These are phyloP conservation scores for Acanthamoeba triangularis DNA, from an alignment of 208 protist species.

Conservation along the genomic window DNA sequence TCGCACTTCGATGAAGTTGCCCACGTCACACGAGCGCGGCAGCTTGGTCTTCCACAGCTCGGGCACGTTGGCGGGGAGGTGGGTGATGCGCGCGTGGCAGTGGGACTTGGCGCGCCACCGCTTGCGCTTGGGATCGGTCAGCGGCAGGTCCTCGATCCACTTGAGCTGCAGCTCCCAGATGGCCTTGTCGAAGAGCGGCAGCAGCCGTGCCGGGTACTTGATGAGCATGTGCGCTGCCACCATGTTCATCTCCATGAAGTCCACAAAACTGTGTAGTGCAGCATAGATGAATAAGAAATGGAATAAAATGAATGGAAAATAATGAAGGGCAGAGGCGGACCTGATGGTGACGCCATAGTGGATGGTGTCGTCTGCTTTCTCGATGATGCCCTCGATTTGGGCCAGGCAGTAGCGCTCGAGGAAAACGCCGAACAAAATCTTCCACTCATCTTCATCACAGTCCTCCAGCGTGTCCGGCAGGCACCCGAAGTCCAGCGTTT, in stretches of 20 bases:
- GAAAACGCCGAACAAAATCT: neutral
- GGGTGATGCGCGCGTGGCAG: constrained; percentile 70
- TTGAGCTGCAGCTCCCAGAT: constrained; percentile 74
- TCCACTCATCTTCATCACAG: neutral
- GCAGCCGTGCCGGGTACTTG: constrained; percentile 77
- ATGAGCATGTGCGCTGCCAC: constrained; percentile 82
- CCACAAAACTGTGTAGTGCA: constrained; percentile 79
- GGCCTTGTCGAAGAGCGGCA: constrained; percentile 86
- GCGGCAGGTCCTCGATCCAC: neutral
- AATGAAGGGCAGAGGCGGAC: too few relatives aligned
- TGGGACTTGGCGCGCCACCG: constrained; percentile 63
- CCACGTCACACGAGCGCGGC: constrained; percentile 83
- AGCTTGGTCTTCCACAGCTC: constrained; percentile 78
- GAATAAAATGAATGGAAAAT: too few relatives aligned
- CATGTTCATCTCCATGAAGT: constrained; percentile 82
- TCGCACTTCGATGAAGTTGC: constrained; percentile 79
- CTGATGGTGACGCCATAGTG: constrained; percentile 20
- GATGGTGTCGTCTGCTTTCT: neutral
- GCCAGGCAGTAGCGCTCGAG: constrained; percentile 26
- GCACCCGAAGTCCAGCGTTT: neutral
- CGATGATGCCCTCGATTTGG: constrained; percentile 17
- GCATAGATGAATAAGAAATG: too few relatives aligned
- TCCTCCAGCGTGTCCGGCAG: neutral
- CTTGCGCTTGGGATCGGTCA: constrained; percentile 52
- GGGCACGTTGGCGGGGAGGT: neutral